Percentiles rank a stretch among this genome's conserved stretches.
Conservation (phyloP, 2,329 filamentous ascomycete species). For the Colletotrichum sp. region DNA sequence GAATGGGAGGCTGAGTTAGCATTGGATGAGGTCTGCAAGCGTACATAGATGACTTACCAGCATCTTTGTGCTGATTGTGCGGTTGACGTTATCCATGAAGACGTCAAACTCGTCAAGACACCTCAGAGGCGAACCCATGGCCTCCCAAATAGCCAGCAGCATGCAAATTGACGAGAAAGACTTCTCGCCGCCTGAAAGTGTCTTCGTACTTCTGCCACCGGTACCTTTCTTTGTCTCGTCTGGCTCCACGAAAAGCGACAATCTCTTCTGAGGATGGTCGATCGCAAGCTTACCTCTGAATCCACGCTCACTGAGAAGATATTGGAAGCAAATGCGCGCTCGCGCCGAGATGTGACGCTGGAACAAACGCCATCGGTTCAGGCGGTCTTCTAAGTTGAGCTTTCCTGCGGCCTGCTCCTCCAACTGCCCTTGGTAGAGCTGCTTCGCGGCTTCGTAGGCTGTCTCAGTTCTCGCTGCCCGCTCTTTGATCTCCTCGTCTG, state of each 20-base stretch:
- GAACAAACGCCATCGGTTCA: constrained; percentile 80
- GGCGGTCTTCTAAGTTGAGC: constrained; percentile 69
- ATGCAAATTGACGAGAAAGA: constrained; percentile 97
- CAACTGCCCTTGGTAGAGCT: constrained; percentile 43
- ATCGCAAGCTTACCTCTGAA: constrained; percentile 84
- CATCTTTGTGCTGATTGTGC: constrained; percentile 91
- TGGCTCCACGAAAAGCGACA: constrained; percentile 79
- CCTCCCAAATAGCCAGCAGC: constrained; percentile 92
- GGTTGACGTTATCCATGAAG: constrained; percentile 98
- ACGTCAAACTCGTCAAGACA: constrained; percentile 99
- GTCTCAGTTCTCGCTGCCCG: constrained; percentile 43
- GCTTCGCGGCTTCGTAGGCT: constrained; percentile 43
- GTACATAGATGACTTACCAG: constrained; percentile 64
- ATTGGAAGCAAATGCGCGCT: constrained; percentile 84
- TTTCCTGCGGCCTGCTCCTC: constrained; percentile 51
- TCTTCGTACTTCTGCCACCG: constrained; percentile 83
- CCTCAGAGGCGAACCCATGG: constrained; percentile 93
- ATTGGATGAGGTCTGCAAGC: neutral
- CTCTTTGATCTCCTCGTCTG: constrained; percentile 67
- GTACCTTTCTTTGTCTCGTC: constrained; percentile 71
- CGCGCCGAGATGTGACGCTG: constrained; percentile 84
- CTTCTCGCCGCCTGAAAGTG: constrained; percentile 94
- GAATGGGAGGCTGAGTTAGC: neutral
- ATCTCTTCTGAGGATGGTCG: constrained; percentile 73
- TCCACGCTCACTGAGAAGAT: constrained; percentile 85